Percentiles rank a stretch among this genome's conserved stretches.
Conservation (phyloP, 352 stramenopile species). For the Globisporangium ultimum region DNA sequence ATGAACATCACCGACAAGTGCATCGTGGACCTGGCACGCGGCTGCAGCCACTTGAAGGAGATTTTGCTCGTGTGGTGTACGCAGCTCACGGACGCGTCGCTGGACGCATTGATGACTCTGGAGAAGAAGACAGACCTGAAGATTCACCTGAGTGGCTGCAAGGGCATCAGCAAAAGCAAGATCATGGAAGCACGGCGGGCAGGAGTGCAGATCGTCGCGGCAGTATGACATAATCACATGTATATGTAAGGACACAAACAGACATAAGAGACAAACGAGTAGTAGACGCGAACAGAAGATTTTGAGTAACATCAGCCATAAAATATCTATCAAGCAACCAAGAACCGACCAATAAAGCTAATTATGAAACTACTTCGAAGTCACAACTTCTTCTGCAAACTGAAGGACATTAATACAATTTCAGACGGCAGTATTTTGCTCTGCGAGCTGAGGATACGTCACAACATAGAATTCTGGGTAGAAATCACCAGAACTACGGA, state of each 20-base stretch:
- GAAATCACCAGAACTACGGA: too few species aligned
- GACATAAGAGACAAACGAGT: not conserved
- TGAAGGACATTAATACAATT: too few species aligned
- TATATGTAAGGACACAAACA: not conserved
- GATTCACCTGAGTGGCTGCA: slow-evolving; percentile 72
- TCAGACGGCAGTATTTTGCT: too few species aligned
- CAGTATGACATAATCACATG: not conserved
- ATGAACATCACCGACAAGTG: slow-evolving; percentile 89
- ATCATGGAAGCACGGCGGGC: slow-evolving; percentile 28
- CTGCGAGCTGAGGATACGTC: too few species aligned
- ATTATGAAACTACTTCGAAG: too few species aligned
- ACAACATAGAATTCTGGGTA: too few species aligned
- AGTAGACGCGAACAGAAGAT: not conserved
- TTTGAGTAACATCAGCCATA: too few species aligned
- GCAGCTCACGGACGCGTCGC: slow-evolving; percentile 69
- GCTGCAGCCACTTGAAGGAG: slow-evolving; percentile 57
- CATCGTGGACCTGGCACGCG: slow-evolving; percentile 59
- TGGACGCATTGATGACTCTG: slow-evolving; percentile 44
- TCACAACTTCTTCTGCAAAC: too few species aligned
- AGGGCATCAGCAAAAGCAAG: slow-evolving; percentile 38
- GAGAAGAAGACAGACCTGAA: slow-evolving; percentile 17
- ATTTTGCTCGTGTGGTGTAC: slow-evolving; percentile 81
- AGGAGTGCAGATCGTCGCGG: slow-evolving; percentile 30
- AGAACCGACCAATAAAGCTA: too few species aligned
- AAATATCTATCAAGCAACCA: too few species aligned